Base-by-base conservation (phyloP, 2,329 filamentous ascomycete genomes). In the Trichophyton mentagrophytes region DNA sequence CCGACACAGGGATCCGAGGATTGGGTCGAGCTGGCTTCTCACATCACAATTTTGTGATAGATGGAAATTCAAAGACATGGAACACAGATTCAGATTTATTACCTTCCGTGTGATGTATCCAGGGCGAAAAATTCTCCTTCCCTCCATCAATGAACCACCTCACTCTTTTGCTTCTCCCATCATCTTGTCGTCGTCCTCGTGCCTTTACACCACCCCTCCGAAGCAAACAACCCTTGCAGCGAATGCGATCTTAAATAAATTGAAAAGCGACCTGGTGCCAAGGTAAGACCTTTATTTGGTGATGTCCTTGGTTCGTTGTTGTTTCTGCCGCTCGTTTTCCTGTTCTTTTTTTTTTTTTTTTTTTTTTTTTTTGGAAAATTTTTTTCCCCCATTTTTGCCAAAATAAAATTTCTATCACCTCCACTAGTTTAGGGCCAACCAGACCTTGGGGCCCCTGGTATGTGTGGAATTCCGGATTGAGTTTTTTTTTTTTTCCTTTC, bases 1-100 rank as follows among this genome's bases (percentile, higher is more conserved):
- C 49, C 49, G 49, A 55, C 25, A 36, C 49, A 55, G 49, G 49
- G 49, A 55, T 55, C 30, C 17, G n/a, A 55, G 49, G 49, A 27
- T 27, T 55, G 49, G 27, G 33, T 55, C 49, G 1, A 1, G 27
- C n/a, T 33, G 27, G 25, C 27, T 11, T 15, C 8, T 17, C 49
- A 36, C 49, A 55, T 55, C 49, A 55, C 33, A 11, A 30, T 55
- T 36, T 36, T 36, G 49, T 36, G 49, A 55, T 55, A 36, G 49
- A 33, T 33, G 27, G 25, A 36, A n/a, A 44, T 33, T 27, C 49
- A 27, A 17, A 25, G 27, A n/a, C 5, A 55, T 33, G 49, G 49
- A 27, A 49, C 11, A 17, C n/a, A 47, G 20, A 47, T 20, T 17
- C 17, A 17, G 17, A 17, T 17, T 17, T 20, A 20, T 9, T 17